phyloP scores from a whole-genome alignment of 352 stramenopile genomes.

The Phytophthora uliginosa region DNA sequence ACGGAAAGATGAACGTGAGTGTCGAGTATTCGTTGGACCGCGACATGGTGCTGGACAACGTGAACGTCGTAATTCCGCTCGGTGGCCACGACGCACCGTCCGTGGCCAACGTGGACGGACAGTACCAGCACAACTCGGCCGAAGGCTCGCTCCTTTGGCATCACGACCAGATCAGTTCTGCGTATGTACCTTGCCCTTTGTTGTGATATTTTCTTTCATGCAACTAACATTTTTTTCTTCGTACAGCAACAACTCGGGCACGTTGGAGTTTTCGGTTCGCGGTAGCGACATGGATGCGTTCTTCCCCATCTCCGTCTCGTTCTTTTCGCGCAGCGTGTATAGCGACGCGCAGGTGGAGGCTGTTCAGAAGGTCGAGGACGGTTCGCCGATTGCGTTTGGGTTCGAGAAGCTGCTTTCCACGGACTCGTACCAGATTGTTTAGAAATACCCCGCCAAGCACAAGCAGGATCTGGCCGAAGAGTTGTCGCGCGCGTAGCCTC shows the following conservation, averaged over 20 bases:
- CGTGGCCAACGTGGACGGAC: constrained; percentile 82
- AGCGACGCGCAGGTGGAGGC: constrained; percentile 86
- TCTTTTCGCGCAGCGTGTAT: constrained; percentile 91
- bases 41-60: constrained; percentile 91
- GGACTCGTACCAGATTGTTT: constrained; percentile 91
- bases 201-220: not conserved
- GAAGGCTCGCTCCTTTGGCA: constrained; percentile 84
- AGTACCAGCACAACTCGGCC: constrained; percentile 89
- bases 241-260: constrained; percentile 82
- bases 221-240: constrained; percentile 19
- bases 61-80: constrained; percentile 87
- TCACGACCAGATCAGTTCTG: constrained; percentile 80
- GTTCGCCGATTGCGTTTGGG: constrained; percentile 78
- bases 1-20: constrained; percentile 90
- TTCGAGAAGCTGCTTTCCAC: constrained; percentile 92
- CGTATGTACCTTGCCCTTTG: constrained; percentile 56
- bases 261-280: constrained; percentile 85
- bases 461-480: constrained; percentile 18
- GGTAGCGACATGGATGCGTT: constrained; percentile 86
- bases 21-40: constrained; percentile 91
- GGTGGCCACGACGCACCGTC: constrained; percentile 76
- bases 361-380: constrained; percentile 79
- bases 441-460: constrained; percentile 46
- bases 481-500: constrained; percentile 3
- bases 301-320: constrained; percentile 91